These are phyloP conservation scores for Crithidia sp. DNA, from an alignment of 208 protist species.

Conservation along the genomic window DNA sequence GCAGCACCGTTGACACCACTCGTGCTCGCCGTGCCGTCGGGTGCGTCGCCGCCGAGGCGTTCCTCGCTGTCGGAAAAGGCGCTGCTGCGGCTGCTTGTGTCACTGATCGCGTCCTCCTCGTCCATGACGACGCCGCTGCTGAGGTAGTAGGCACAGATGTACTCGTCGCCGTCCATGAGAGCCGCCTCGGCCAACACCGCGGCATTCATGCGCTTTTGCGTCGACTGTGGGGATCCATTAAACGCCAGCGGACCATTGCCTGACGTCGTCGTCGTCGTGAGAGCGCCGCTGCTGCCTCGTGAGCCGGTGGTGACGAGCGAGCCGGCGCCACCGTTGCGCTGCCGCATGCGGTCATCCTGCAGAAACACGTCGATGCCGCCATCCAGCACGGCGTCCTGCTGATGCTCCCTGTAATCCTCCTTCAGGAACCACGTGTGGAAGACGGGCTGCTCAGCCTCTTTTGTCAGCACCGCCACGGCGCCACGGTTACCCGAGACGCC, in stretches of 20 bases:
- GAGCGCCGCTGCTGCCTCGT: too few relatives aligned
- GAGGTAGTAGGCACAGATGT: constrained; percentile 43
- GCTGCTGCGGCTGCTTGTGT: constrained; percentile 22
- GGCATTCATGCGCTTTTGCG: constrained; percentile 11
- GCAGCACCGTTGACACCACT: neutral
- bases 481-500: constrained; percentile 96
- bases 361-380: constrained; percentile 12
- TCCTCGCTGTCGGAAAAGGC: constrained; percentile 27
- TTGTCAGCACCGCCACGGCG: constrained; percentile 87
- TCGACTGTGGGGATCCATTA: neutral
- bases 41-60: neutral
- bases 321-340: neutral
- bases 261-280: neutral
- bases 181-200: constrained; percentile 18
- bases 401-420: constrained; percentile 39
- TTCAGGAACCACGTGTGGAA: constrained; percentile 87
- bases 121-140: constrained; percentile 19
- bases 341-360: constrained; percentile 11
- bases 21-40: neutral
- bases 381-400: constrained; percentile 19
- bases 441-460: constrained; percentile 52
- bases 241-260: neutral
- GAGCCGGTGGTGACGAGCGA: neutral
- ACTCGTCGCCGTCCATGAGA: constrained; percentile 38
- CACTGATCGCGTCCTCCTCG: constrained; percentile 21